Evolutionary conservation across 495 filamentous ascomycete genomes (phyloP).

Genomic region (Rhypophila decipiens): DNA sequence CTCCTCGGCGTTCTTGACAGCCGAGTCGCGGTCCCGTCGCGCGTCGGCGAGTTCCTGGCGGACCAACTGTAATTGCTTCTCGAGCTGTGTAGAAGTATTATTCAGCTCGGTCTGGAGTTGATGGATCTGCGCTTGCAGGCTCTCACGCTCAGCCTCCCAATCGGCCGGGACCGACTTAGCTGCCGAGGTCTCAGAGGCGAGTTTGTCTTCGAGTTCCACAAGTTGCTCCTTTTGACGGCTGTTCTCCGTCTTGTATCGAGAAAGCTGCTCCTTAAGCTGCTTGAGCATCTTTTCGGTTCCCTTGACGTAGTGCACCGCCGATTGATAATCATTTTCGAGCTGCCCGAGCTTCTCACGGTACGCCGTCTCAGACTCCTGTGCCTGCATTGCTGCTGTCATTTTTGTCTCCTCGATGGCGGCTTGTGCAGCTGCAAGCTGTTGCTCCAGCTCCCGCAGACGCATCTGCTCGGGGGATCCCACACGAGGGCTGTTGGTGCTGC

Average conservation of each 20-base stretch:
- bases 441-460: slow-evolving; percentile 83
- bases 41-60: slow-evolving; percentile 58
- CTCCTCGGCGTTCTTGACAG: slow-evolving; percentile 49
- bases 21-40: slow-evolving; percentile 61
- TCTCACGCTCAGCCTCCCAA: slow-evolving; percentile 75
- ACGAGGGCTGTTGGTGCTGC: slow-evolving; percentile 51
- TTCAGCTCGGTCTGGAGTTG: slow-evolving; percentile 63
- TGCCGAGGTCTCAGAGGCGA: slow-evolving; percentile 30
- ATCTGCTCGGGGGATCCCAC: slow-evolving; percentile 74
- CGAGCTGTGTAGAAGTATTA: slow-evolving; percentile 57
- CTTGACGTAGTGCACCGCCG: slow-evolving; percentile 99
- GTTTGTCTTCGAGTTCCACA: slow-evolving; percentile 49
- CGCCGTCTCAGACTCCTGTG: slow-evolving; percentile 73
- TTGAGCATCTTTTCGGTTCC: slow-evolving; percentile 98
- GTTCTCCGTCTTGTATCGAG: slow-evolving; percentile 82
- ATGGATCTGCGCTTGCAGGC: slow-evolving; percentile 66
- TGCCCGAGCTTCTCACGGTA: slow-evolving; percentile 90
- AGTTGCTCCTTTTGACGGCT: slow-evolving; percentile 75
- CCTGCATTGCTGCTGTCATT: slow-evolving; percentile 63
- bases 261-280: slow-evolving; percentile 94
- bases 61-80: slow-evolving; percentile 61
- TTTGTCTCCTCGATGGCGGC: slow-evolving; percentile 81
- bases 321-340: slow-evolving; percentile 94
- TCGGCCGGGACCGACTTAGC: slow-evolving; percentile 38
- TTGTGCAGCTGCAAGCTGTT: slow-evolving; percentile 71